These are phyloP conservation scores for Stephanodiscus triporus DNA, from an alignment of 108 stramenopile species.

Conservation along the genomic window DNA sequence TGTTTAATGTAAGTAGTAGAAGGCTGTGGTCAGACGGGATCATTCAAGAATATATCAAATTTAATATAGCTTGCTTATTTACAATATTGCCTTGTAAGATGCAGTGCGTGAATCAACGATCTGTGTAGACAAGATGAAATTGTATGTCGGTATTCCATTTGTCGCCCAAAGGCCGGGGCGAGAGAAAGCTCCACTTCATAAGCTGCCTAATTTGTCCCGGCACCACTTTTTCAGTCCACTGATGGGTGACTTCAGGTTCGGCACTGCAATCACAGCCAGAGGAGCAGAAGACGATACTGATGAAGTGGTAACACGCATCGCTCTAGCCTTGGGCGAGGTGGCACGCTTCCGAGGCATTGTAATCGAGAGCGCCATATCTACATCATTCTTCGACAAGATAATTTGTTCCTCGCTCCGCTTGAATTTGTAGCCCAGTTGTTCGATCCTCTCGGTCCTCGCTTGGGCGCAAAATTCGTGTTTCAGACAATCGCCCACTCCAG, in stretches of 20 bases:
- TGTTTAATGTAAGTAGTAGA: slow-evolving; percentile 29
- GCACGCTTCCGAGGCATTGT: neutral
- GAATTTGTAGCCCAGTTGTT: slow-evolving; percentile 31
- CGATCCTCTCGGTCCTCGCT: slow-evolving; percentile 62
- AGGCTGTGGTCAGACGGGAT: neutral
- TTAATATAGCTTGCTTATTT: neutral
- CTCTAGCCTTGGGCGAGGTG: neutral
- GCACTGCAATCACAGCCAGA: neutral
- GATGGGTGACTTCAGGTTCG: too few relatives aligned
- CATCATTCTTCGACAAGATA: slow-evolving; percentile 20
- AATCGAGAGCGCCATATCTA: slow-evolving; percentile 11
- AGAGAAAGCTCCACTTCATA: too few relatives aligned
- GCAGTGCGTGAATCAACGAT: too few relatives aligned
- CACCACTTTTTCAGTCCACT: too few relatives aligned
- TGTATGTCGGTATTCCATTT: too few relatives aligned
- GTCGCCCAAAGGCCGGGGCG: too few relatives aligned
- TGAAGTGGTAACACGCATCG: too few relatives aligned
- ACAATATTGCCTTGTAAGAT: too few relatives aligned
- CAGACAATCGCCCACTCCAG: slow-evolving; percentile 86
- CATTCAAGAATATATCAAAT: neutral
- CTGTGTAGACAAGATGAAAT: too few relatives aligned
- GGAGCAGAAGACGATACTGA: neutral
- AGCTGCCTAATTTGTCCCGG: too few relatives aligned
- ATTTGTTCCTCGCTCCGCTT: slow-evolving; percentile 23
- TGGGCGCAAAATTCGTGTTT: slow-evolving; percentile 67